phyloP scores from a whole-genome alignment of 768 basidiomycete species.

The Leccinum disarticulatum region DNA sequence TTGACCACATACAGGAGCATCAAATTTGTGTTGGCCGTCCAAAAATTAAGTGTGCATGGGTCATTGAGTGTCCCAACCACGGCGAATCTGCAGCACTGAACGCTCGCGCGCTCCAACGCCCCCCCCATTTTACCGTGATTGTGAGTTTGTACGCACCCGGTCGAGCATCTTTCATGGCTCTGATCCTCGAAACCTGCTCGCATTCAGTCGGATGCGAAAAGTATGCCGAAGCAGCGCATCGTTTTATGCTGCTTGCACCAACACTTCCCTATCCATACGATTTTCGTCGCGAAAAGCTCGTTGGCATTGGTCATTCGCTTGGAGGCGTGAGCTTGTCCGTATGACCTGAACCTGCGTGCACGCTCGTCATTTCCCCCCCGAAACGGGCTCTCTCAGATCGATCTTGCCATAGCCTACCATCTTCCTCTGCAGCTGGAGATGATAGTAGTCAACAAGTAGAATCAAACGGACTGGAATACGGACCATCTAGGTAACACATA shows the following conservation, averaged over 20 bases:
- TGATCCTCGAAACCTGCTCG: not conserved
- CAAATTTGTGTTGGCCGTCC: not conserved
- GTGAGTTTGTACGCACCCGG: constrained; percentile 33
- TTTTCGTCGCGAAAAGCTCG: constrained; percentile 49
- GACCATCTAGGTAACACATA: no score
- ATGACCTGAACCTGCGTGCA: not conserved
- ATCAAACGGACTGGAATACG: no score
- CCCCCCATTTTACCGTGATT: constrained; percentile 46
- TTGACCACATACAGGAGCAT: constrained; percentile 30
- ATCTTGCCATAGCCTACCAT: no score
- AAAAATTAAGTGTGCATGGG: constrained; percentile 49
- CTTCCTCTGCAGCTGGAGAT: no score
- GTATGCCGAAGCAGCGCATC: constrained; percentile 59
- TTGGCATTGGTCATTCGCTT: constrained; percentile 69
- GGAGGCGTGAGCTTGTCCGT: constrained; percentile 64
- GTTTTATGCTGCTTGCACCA: constrained; percentile 49
- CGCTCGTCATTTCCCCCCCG: not conserved
- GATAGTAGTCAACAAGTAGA: no score
- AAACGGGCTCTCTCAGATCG: constrained; percentile 37
- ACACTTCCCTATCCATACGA: constrained; percentile 42
- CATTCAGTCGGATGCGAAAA: constrained; percentile 59
- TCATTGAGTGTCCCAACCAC: constrained; percentile 72
- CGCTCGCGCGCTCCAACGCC: constrained; percentile 41
- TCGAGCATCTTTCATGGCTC: not conserved
- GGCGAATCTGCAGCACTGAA: constrained; percentile 61